These are phyloP conservation scores for Amoebophrya sp. DNA, from an alignment of 169 alveolate genomes.

Conservation along the genomic window DNA sequence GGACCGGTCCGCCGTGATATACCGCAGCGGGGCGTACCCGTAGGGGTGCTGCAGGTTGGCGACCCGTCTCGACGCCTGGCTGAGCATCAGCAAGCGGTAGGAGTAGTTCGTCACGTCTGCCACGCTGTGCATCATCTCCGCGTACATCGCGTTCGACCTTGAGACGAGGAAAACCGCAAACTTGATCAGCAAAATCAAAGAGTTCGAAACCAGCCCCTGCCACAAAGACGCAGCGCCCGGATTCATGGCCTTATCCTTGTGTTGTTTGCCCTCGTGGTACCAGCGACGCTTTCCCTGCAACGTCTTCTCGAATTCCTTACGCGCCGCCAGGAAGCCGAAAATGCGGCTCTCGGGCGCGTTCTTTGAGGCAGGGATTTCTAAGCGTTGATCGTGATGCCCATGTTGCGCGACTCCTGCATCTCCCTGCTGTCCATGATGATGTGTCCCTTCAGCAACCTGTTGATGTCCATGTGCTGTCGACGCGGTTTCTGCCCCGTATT, in stretches of 20 bases:
- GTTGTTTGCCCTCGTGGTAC: neutral
- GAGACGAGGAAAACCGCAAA: neutral
- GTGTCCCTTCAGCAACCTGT: too few species aligned
- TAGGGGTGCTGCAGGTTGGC: neutral
- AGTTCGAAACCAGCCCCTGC: neutral
- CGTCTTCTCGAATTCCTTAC: too few species aligned
- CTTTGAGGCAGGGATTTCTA: too few species aligned
- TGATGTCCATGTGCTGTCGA: too few species aligned
- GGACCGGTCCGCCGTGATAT: neutral
- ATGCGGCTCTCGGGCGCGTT: too few species aligned
- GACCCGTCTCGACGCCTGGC: neutral
- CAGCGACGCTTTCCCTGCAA: too few species aligned
- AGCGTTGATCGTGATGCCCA: too few species aligned
- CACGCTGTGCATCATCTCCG: neutral
- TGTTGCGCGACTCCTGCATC: too few species aligned
- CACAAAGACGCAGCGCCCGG: neutral
- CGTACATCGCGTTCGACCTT: neutral
- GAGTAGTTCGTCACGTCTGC: neutral
- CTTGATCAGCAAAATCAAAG: neutral
- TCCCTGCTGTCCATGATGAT: too few species aligned
- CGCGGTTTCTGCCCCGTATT: too few species aligned
- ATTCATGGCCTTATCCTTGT: neutral
- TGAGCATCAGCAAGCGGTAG: neutral
- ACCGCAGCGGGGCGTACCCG: neutral
- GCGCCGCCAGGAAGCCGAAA: too few species aligned